Base-by-base conservation (phyloP, 768 basidiomycete genomes). In the Dentipellis fragilis region DNA sequence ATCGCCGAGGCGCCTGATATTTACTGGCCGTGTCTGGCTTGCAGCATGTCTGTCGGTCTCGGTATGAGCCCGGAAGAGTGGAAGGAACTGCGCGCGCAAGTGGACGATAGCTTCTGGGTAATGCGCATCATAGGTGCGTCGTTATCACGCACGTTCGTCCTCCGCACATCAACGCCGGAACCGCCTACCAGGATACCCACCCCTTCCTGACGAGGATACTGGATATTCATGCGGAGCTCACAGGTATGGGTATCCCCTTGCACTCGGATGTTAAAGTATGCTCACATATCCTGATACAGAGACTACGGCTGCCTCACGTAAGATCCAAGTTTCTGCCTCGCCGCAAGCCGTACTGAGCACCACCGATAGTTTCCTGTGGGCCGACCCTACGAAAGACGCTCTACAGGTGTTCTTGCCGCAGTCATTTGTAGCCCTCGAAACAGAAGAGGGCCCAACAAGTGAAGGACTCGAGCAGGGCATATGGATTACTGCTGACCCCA, bases 291-390 rank as follows among this genome's bases (percentile, higher is more conserved):
- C 10, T 52, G n/a, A 54, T 50, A 6, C 67, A 89, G 87, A 66
- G 93, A 95, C 67, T 96, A 95, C 63, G 93, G 93, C 22, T 93
- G 90, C 69, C 67, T 91, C 59, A 94, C 93, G 84, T 90, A 69
- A 64, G 79, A 63, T 39, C 5, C 19, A 42, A 40, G 10, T 42
- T 48, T 37, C 49, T 38, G 29, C 42, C 51, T 11, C 47, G 35
- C 35, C 19, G 29, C 38, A 17, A 48, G 57, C 37, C 37, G 36
- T 38, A 52, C 22, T 48, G 21, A 34, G 29, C 47, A 52, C 59
- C 60, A 57, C 62, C 16, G 54, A n/a, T 60, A 93, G 91, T n/a
- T 82, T 96, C 62, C 72, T 95, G n/a, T 80, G 84, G 63, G 82
- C 90, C 34, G 93, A 94, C 66, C 80, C 85, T 3, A 93, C 88